Evolutionary conservation across 352 stramenopile species (phyloP).

Genomic region (Aphanomyces euteiches): DNA sequence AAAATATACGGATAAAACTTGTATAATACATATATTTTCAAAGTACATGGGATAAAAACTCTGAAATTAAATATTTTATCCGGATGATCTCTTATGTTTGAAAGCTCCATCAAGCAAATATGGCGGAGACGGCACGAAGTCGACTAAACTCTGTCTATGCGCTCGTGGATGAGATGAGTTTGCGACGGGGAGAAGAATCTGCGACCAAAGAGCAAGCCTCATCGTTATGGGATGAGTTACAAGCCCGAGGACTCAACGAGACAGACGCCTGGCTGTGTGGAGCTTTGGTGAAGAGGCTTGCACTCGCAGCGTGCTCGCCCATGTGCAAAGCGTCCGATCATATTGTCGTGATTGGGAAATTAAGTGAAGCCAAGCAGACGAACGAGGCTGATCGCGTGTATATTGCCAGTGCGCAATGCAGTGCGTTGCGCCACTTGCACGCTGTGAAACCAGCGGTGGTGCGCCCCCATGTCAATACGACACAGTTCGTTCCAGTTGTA

Average conservation of each 20-base stretch:
- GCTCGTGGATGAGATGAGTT: slow-evolving; percentile 15
- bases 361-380: not conserved
- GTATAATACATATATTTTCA: not conserved
- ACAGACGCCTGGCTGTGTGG: slow-evolving; percentile 17
- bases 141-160: slow-evolving; percentile 26
- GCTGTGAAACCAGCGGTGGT: slow-evolving; percentile 12
- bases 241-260: slow-evolving; percentile 6
- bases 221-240: slow-evolving; percentile 11
- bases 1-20: too few relatives aligned
- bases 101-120: not conserved
- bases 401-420: slow-evolving; percentile 1
- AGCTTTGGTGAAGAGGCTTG: slow-evolving; percentile 5
- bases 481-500: not conserved
- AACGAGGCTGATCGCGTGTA: slow-evolving; percentile 11
- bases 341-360: not conserved
- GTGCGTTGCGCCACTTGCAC: slow-evolving; percentile 4
- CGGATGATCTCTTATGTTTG: not conserved
- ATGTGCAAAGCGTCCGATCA: slow-evolving; percentile 6
- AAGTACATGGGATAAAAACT: not conserved
- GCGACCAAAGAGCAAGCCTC: not conserved
- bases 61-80: slow-evolving; percentile 1
- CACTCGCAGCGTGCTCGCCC: slow-evolving; percentile 15
- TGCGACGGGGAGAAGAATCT: not conserved
- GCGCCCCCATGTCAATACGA: not conserved
- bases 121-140: slow-evolving; percentile 8